phyloP scores from a whole-genome alignment of 306 rosid genomes.

The Pterocarpus macrocarpus region DNA sequence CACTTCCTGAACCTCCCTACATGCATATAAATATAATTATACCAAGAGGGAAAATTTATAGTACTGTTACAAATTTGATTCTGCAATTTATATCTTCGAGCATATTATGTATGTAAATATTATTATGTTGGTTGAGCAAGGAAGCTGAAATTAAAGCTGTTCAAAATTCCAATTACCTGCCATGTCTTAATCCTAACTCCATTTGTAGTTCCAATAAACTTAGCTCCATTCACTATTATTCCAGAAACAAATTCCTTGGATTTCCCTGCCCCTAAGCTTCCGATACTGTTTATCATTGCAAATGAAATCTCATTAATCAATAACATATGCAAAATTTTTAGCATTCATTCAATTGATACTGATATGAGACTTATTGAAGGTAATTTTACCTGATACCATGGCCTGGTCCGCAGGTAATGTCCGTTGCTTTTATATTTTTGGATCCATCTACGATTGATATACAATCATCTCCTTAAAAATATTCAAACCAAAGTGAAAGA shows the following conservation, averaged over 20 bases:
- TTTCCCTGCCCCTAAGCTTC: constrained; percentile 74
- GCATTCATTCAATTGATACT: background rate
- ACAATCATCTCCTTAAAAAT: constrained; percentile 78
- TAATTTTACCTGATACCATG: constrained; percentile 83
- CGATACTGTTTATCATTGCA: constrained; percentile 58
- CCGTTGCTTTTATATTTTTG: constrained; percentile 55
- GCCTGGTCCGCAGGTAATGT: constrained; percentile 88
- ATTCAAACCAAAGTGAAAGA: background rate
- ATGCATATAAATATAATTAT: constrained; percentile 24
- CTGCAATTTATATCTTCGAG: background rate
- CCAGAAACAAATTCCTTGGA: constrained; percentile 66
- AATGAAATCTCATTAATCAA: background rate
- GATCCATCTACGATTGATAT: constrained; percentile 84
- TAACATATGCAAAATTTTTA: no score
- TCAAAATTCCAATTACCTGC: constrained; percentile 56
- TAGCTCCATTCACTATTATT: constrained; percentile 69
- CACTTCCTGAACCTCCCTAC: constrained; percentile 85
- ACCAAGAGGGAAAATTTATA: background rate
- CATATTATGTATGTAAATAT: no score
- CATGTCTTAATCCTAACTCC: constrained; percentile 92
- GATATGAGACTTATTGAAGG: background rate
- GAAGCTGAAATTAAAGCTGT: no score
- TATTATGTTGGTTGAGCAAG: no score
- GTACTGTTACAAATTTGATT: background rate
- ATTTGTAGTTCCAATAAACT: constrained; percentile 71